Evolutionary conservation across 306 rosid genomes (phyloP).

Genomic region (Coriaria nepalensis): DNA sequence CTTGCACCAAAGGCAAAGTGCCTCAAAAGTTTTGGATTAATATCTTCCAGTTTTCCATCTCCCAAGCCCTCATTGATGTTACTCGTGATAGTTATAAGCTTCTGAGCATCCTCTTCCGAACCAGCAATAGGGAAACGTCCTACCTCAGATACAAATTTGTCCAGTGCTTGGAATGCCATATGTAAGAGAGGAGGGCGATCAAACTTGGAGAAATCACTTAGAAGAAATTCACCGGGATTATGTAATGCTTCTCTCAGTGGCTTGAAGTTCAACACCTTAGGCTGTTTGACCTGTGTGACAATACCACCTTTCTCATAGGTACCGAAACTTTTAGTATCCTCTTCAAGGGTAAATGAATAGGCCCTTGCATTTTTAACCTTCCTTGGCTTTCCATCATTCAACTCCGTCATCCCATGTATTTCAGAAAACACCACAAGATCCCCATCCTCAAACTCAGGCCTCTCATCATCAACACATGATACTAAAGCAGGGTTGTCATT

Average conservation of each 20-base stretch:
- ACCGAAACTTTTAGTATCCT: slow-evolving; percentile 64
- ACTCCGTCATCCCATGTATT: slow-evolving; percentile 76
- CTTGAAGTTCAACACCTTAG: slow-evolving; percentile 67
- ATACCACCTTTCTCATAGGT: slow-evolving; percentile 70
- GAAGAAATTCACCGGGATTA: slow-evolving; percentile 76
- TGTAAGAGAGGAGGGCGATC: slow-evolving; percentile 71
- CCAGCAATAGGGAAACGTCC: slow-evolving; percentile 71
- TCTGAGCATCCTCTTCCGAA: slow-evolving; percentile 68
- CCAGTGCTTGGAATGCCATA: slow-evolving; percentile 68
- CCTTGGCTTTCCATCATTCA: slow-evolving; percentile 81
- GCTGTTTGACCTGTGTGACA: slow-evolving; percentile 74
- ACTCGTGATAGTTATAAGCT: slow-evolving; percentile 42
- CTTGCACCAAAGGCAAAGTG: slow-evolving; percentile 81
- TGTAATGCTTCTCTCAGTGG: slow-evolving; percentile 52
- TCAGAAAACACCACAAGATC: slow-evolving; percentile 86
- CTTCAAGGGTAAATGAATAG: slow-evolving; percentile 67
- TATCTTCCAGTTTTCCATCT: slow-evolving; percentile 55
- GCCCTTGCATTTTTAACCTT: slow-evolving; percentile 60
- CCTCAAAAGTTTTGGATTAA: slow-evolving; percentile 59
- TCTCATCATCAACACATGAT: slow-evolving; percentile 81
- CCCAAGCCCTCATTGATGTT: slow-evolving; percentile 39
- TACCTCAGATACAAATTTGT: slow-evolving; percentile 44
- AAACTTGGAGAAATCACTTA: slow-evolving; percentile 80
- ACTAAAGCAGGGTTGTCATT: slow-evolving; percentile 67
- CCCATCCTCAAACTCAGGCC: slow-evolving; percentile 89